Percentiles rank a stretch among this genome's conserved stretches.
phyloP scores from a whole-genome alignment of 2,329 filamentous ascomycete genomes.

The Colletotrichum higginsianum region DNA sequence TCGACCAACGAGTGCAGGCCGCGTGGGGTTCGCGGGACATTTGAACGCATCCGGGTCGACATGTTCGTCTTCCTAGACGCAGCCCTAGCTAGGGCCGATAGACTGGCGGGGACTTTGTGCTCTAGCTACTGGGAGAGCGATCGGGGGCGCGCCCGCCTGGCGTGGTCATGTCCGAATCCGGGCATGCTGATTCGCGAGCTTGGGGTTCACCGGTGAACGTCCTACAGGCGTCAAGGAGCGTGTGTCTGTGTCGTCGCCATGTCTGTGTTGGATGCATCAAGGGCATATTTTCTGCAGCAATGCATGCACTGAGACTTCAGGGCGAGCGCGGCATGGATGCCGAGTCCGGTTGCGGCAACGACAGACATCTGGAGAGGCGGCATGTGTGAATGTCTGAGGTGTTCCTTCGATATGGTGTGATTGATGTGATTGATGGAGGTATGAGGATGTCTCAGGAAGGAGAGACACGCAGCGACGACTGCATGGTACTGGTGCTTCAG shows the following conservation, averaged over 20 bases:
- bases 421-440: background rate
- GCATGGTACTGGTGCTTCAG: conserved; percentile 18
- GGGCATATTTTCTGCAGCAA: conserved; percentile 26
- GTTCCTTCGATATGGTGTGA: background rate
- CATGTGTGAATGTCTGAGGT: background rate
- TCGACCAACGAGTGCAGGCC: conserved; percentile 18
- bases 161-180: conserved; percentile 16
- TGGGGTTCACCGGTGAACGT: conserved; percentile 19
- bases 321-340: conserved; percentile 8
- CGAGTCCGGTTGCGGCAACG: conserved; percentile 5
- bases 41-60: conserved; percentile 19
- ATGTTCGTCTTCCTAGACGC: conserved; percentile 9
- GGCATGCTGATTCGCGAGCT: conserved; percentile 25
- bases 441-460: background rate
- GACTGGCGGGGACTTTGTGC: conserved; percentile 19
- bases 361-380: background rate
- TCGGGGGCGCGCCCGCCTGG: conserved; percentile 5
- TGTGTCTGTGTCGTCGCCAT: conserved; percentile 2
- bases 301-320: conserved; percentile 6
- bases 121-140: background rate
- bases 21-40: conserved; percentile 23
- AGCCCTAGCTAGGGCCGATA: conserved; percentile 20
- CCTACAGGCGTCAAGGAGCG: conserved; percentile 16
- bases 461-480: conserved; percentile 16
- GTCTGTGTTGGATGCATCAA: conserved; percentile 25